Base-by-base conservation (phyloP, 1,284 basidiomycete genomes). In the Cryptococcus floricola region DNA sequence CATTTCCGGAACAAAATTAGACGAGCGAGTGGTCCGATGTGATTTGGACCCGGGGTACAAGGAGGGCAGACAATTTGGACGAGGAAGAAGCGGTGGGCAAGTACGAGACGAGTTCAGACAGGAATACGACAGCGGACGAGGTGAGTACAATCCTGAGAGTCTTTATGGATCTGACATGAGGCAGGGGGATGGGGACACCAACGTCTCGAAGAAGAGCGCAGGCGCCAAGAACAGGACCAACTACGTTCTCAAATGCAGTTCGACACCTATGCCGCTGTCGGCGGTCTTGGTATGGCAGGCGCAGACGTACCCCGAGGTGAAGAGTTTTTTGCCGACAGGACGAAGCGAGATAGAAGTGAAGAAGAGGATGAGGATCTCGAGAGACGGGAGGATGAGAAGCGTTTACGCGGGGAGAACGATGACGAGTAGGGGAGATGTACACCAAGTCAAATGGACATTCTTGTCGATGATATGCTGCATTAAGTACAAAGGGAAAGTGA, bases 21-120 rank as follows among this genome's bases (percentile, higher is more conserved):
- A 99, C 77, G 96, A 99, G 77, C 88, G 96, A 28, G 90, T 99
- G 64, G 96, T 99, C 63, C 89, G 96, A 48, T 98, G 95, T 69
- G 96, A 99, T 78, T 80, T 99, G 63, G 96, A 99, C 78, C 83
- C 94, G n/a, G 96, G 96, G 1, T 99, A 98, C 78, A 87, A 87
- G 67, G 96, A 98, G 71, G 96, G 96, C 7, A 81, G 96, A 52
- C 96, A 99, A 77, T 99, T 98, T 68, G 96, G 96, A 19, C 82
- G 96, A 61, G 96, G 96, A 23, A 92, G 92, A 76, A 94, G 91
- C 62, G 96, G 96, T 43, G 96, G 96, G 0, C 96, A 98, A 80
- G 87, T 87, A 27, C 83, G 93, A 66, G 96, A 99, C 74, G 96
- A 99, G 73, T 96, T 97, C 74, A 79, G 96, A 58, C 88, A 95